Base-by-base conservation (phyloP, 495 filamentous ascomycete species). In the Podospora australis region DNA sequence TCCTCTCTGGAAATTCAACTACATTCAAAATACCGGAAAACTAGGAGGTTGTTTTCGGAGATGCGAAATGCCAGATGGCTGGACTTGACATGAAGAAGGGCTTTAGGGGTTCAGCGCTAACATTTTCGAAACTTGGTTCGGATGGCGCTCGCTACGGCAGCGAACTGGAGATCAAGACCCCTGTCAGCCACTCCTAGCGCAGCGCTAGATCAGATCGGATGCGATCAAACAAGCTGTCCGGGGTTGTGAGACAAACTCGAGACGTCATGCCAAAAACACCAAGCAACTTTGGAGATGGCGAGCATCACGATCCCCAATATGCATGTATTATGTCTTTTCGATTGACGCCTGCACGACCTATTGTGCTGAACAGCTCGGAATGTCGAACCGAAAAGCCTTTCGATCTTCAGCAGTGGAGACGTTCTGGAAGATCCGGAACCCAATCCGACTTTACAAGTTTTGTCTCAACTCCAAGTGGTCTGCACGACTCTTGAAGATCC, bases 211-310 rank as follows among this genome's bases (percentile, higher is more conserved):
- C 57, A 17, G 49, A 51, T 54, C 50, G 39, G 57, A 51, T 28
- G 38, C 23, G 46, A 58, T 63, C 59, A 63, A 63, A 63, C 59
- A 35, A 36, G 40, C 46, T 21, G 19, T 24, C 20, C 24, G 36
- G 50, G 46, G 14, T 47, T 48, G 38, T 61, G 60, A 61, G 55
- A 64, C 60, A 50, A 26, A 53, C 29, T 39, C 55, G 60, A 64
- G 58, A 64, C 60, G 38, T 35, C 39, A 32, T 39, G 30, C 43
- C 23, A 45, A 25, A 41, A 3, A 11, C 40, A 6, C n/a, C 34
- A 4, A 36, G 21, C 32, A 36, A 36, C 32, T 36, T 17, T 17
- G 19, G 32, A 4, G 19, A 36, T 36, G 32, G n/a, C n/a, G n/a
- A n/a, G n/a, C n/a, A n/a, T n/a, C n/a, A n/a, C n/a, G n/a, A n/a